A percentile compares a stretch with the other conserved stretches of the same genome.
Conservation (phyloP, 2,329 filamentous ascomycete genomes). For the Alternaria atra region DNA sequence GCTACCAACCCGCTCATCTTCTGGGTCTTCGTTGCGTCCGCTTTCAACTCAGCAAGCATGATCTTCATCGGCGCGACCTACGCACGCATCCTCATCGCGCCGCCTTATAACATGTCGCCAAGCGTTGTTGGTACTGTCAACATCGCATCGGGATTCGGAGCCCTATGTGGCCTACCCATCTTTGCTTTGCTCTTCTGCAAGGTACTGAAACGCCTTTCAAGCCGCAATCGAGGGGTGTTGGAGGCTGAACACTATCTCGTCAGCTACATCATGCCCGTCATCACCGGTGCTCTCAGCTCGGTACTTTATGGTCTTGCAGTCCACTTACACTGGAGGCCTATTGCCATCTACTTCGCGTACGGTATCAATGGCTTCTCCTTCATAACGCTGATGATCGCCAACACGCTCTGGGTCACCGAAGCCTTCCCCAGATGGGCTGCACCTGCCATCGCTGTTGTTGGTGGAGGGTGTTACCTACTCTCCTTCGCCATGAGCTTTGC, state of each 20-base stretch:
- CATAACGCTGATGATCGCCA: conserved; percentile 33
- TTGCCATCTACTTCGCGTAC: conserved; percentile 36
- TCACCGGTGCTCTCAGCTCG: conserved; percentile 33
- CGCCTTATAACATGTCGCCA: conserved; percentile 35
- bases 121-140: conserved; percentile 30
- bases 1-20: conserved; percentile 42
- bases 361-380: conserved; percentile 42
- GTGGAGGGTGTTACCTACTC: conserved; percentile 34
- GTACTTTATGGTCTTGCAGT: conserved; percentile 39
- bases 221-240: conserved; percentile 38
- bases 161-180: conserved; percentile 27
- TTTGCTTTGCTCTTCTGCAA: conserved; percentile 17
- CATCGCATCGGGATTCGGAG: conserved; percentile 27
- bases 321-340: conserved; percentile 21
- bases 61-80: conserved; percentile 43
- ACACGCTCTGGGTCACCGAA: conserved; percentile 44
- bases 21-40: conserved; percentile 39
- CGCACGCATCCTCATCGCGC: conserved; percentile 23
- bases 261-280: conserved; percentile 36
- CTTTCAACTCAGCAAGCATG: conserved; percentile 41
- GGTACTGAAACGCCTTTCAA: conserved; percentile 29
- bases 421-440: conserved; percentile 47
- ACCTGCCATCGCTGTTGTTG: conserved; percentile 37
- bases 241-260: conserved; percentile 47
- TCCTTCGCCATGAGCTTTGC: conserved; percentile 37